These are phyloP conservation scores for Astrephomene gubernaculifera DNA, from an alignment of 139 green algal species.

Conservation along the genomic window DNA sequence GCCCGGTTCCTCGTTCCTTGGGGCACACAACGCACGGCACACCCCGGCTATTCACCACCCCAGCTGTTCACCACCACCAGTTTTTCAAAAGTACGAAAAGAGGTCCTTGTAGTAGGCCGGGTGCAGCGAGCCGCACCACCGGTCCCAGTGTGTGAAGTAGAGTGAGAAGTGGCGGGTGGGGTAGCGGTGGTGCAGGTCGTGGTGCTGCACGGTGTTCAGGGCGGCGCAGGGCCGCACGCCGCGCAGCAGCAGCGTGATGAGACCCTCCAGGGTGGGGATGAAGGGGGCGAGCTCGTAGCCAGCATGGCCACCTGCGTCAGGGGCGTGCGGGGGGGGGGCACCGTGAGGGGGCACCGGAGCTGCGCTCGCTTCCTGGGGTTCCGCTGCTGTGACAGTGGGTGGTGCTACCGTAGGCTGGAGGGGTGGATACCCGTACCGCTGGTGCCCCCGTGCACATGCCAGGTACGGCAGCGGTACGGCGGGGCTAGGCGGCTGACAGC, in stretches of 20 bases:
- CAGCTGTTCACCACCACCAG: too few relatives aligned
- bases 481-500: too few relatives aligned
- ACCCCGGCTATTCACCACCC: too few relatives aligned
- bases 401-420: too few relatives aligned
- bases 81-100: conserved; percentile 45
- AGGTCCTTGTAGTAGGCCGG: conserved; percentile 65
- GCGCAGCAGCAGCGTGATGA: conserved; percentile 19
- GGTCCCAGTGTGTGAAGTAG: conserved; percentile 95
- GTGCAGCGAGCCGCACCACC: conserved; percentile 79
- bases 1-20: too few relatives aligned
- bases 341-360: too few relatives aligned
- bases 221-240: conserved; percentile 22
- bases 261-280: conserved; percentile 76
- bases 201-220: conserved; percentile 91
- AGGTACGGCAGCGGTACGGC: too few relatives aligned
- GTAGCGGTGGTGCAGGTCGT: conserved; percentile 92
- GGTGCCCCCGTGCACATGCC: too few relatives aligned
- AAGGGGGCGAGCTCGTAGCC: conserved; percentile 91
- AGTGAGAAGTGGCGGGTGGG: conserved; percentile 86
- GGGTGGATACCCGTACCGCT: too few relatives aligned
- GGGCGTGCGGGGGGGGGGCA: background rate
- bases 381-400: too few relatives aligned
- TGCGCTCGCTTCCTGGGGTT: too few relatives aligned
- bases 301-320: conserved; percentile 78
- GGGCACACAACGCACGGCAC: too few relatives aligned